Base-by-base conservation (phyloP, 2,329 filamentous ascomycete species). In the Hymenoscyphus fraxineus region DNA sequence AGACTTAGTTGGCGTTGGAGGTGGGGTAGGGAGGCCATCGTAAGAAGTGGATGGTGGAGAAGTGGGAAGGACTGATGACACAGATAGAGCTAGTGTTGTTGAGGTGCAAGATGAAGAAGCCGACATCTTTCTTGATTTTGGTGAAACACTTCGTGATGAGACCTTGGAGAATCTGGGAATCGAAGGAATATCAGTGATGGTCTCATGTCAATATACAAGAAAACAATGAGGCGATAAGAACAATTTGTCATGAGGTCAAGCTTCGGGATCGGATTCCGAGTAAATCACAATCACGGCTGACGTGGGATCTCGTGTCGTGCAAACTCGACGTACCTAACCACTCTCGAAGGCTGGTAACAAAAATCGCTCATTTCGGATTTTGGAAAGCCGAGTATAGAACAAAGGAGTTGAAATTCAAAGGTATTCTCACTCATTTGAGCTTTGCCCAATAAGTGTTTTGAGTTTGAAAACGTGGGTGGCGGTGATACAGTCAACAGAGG, bases 351-450 rank as follows among this genome's bases (percentile, higher is more conserved):
- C 9, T 44, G 27, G 19, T 41, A 32, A 22, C 40, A 60, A 54
- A 60, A 54, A 16, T 51, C 59, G 35, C 59, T 51, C 31, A 31
- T 60, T 54, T 60, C 59, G 41, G 31, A 15, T n/a, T 31, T 35
- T 39, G 40, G 59, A 27, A 54, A 51, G 7, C 59, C 41, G 13
- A 10, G 51, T 19, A 38, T 51, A 54, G 27, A 54, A 54, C 59
- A 60, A 31, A 60, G 59, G 27, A 51, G n/a, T 51, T 19, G 44
- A 19, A 60, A 54, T 38, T 38, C 13, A 41, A 54, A 54, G 5
- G 59, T 35, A 4, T 54, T 16, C n/a, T 60, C 59, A 31, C 32
- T 60, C 59, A 60, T 60, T 31, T 54, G 59, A 58, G 51, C 41
- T 32, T 19, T n/a, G 19, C n/a, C 15, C n/a, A 12, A 44, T n/a